Percentiles rank a stretch among this genome's conserved stretches.
These are phyloP conservation scores for Alternaria sp. DNA, from an alignment of 2,329 filamentous ascomycete genomes.

Conservation along the genomic window DNA sequence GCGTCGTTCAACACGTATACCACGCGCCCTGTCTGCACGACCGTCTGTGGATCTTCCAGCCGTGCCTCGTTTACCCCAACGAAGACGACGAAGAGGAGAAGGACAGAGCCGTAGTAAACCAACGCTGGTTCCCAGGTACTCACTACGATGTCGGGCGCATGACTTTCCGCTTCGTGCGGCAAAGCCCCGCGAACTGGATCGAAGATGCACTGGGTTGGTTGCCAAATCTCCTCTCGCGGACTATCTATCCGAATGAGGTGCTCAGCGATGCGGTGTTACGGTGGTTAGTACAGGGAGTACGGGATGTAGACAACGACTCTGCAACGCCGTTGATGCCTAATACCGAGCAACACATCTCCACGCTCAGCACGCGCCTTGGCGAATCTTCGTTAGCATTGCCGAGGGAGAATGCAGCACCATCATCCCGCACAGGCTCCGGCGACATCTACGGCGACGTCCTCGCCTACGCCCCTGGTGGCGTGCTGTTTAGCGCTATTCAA, in stretches of 20 bases:
- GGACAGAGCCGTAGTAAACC: slow-evolving; percentile 24
- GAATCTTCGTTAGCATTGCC: not conserved
- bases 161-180: slow-evolving; percentile 42
- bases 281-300: slow-evolving; percentile 38
- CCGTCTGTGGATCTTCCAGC: slow-evolving; percentile 44
- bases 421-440: slow-evolving; percentile 32
- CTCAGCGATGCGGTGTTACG: slow-evolving; percentile 39
- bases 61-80: slow-evolving; percentile 11
- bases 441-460: slow-evolving; percentile 43
- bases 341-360: slow-evolving; percentile 15
- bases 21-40: slow-evolving; percentile 45
- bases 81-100: slow-evolving; percentile 7
- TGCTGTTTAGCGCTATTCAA: slow-evolving; percentile 21
- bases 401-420: not conserved
- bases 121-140: slow-evolving; percentile 47
- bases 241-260: slow-evolving; percentile 43
- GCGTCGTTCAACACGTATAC: slow-evolving; percentile 41
- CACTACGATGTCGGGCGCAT: slow-evolving; percentile 48
- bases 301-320: slow-evolving; percentile 13
- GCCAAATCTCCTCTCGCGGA: slow-evolving; percentile 33
- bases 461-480: slow-evolving; percentile 37
- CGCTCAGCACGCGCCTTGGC: slow-evolving; percentile 19
- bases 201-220: slow-evolving; percentile 36
- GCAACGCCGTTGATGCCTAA: slow-evolving; percentile 26
- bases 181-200: slow-evolving; percentile 34